phyloP scores from a whole-genome alignment of 73 alveolate genomes.

The Stentor roeselii region DNA sequence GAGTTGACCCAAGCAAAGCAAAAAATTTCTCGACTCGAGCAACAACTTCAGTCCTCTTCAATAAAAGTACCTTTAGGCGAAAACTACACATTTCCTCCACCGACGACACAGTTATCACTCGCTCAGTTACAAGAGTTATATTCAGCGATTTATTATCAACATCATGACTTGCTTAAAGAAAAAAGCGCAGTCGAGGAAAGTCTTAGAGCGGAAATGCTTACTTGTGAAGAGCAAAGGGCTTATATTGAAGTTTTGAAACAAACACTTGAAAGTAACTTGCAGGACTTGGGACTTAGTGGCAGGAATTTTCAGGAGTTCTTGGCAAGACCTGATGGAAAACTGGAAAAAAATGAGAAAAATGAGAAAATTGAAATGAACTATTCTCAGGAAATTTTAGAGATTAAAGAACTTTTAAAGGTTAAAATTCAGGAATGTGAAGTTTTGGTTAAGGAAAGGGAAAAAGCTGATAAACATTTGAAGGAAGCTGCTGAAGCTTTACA shows the following conservation, averaged over 20 bases:
- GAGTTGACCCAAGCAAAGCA: background rate
- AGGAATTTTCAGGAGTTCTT: background rate
- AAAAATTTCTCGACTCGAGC: slow-evolving; percentile 25
- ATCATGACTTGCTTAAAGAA: slow-evolving; percentile 13
- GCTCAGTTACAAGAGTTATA: slow-evolving; percentile 11
- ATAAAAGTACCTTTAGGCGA: slow-evolving; percentile 12
- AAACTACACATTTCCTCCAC: slow-evolving; percentile 16
- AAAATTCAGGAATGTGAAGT: background rate
- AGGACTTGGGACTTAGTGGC: slow-evolving; percentile 5
- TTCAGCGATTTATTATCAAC: slow-evolving; percentile 11
- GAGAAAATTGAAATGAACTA: background rate
- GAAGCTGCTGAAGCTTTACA: slow-evolving; percentile 28
- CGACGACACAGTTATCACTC: background rate
- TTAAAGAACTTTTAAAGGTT: background rate
- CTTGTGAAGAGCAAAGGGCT: slow-evolving; percentile 27
- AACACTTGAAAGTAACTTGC: background rate
- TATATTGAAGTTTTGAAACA: slow-evolving; percentile 26
- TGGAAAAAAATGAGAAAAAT: background rate
- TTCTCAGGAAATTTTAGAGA: background rate
- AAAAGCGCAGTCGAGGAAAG: slow-evolving; percentile 2
- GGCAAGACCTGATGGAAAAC: background rate
- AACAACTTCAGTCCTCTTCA: background rate
- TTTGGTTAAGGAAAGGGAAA: background rate
- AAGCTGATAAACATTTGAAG: slow-evolving; percentile 1
- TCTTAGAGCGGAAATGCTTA: slow-evolving; percentile 21